Evolutionary conservation across 192 early-diverging fungal genomes (phyloP), one percentile per base, ranked within the genome.

Genomic region (Coemansia sp.): DNA sequence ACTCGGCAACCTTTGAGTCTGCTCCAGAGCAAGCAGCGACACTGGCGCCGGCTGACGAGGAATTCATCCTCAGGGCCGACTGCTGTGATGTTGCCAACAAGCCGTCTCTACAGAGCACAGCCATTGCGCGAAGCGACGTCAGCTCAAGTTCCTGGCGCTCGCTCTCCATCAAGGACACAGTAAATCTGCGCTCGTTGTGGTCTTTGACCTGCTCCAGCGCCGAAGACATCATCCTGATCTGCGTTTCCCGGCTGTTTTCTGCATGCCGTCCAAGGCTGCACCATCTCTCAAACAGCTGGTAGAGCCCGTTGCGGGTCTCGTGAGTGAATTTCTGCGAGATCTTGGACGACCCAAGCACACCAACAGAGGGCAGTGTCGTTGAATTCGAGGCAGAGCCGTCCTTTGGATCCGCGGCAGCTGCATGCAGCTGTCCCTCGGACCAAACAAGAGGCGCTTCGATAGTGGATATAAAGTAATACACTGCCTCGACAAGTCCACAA

Each of bases 261-360:
- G 82, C 64, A 36, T 78, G 76, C 20, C 69, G 63, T 2, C 94
- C 93, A 58, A 90, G 81, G 7, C 94, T 87, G 67, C 92, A 91
- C 96, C 96, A 99, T 18, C 86, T 78, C 66, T 94, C 92, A 77
- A 95, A 88, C 38, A 95, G 69, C 46, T 78, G 76, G 70, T 93
- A 99, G 27, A 95, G 48, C 2, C 74, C 78, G 13, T 81, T 63
- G 30, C 96, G 80, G 0, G 84, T 79, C 45, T 93, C 88, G 67
- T 88, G 88, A 0, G 92, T 79, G 51, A 98, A 85, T 53, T 80
- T 78, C 0, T 56, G 51, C 5, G 55, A 44, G 20, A 72, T 53
- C 49, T 58, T 58, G 17, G 35, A n/a, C 34, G 40, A 27, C 15
- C 38, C 51, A 29, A 32, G 17, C 4, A 3, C 28, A 5, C 54